Evolutionary conservation across 306 rosid genomes (phyloP), one percentile per base, ranked within the genome.

Genomic region (Dalbergia cultrata): DNA sequence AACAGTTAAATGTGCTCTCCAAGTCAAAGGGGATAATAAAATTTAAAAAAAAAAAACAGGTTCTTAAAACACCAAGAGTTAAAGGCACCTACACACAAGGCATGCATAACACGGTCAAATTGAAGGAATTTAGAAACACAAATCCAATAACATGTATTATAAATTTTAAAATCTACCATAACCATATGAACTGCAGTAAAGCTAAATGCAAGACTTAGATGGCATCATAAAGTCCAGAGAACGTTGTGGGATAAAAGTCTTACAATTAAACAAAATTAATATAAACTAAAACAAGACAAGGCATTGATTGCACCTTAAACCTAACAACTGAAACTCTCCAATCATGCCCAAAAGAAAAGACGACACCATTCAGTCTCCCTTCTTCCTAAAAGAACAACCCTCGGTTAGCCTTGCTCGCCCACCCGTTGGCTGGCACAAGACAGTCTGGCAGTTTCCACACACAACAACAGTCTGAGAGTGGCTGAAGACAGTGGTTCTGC

Each of bases 401-500:
- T 87, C 90, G 0, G 90, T 87, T n/a, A 87, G 83, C 61, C 88
- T 72, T 35, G 90, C 88, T 6, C 81, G 75, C 0, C 90, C 90
- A 0, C 90, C 90, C 0, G 90, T 87, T 0, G 90, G 90, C 67
- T 87, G 90, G 75, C 90, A 87, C 52, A 87, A 63, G 11, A 87
- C 88, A 4, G 90, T 87, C 31, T 87, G 90, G 57, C 90, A 87
- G 79, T 87, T 87, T 1, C 90, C 90, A 0, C 90, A 87, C 3
- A 87, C 90, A 9, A 87, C 90, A 31, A 87, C 90, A 0, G 90
- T 85, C 31, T 87, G 88, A 33, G 90, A 87, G 76, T 85, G 90
- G 80, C 90, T 87, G 45, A 87, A 87, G 8, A 87, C 90, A 52
- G 90, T 87, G 6, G 90, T 87, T 67, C 90, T 87, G 87, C 82